Conservation (phyloP, 1,139 yeast species). For the Scheffersomyces cryptocercus region DNA sequence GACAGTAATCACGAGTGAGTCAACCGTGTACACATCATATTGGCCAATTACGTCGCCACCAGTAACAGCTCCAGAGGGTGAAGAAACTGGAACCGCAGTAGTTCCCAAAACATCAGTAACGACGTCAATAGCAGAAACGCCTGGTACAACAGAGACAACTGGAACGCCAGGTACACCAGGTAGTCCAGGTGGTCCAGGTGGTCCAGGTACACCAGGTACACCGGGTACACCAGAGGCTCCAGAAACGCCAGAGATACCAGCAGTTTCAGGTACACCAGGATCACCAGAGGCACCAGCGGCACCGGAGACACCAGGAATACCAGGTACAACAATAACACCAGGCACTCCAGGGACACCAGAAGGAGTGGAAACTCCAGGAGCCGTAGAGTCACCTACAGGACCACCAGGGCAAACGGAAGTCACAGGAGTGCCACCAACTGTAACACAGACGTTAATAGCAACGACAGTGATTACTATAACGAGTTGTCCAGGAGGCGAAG, state of each 20-base stretch:
- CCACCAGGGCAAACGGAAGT: too few relatives aligned
- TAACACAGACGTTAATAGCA: too few relatives aligned
- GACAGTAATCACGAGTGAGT: constrained; percentile 3
- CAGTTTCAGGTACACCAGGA: background rate
- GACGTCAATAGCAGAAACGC: background rate
- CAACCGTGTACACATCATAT: constrained; percentile 13
- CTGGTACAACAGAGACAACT: background rate
- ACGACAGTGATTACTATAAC: constrained; percentile 23
- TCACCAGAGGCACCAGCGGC: background rate
- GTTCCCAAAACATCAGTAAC: background rate
- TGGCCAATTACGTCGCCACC: constrained; percentile 11
- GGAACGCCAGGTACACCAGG: background rate
- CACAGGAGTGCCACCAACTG: too few relatives aligned
- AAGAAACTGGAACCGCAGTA: background rate
- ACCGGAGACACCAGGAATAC: background rate
- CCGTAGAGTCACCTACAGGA: background rate
- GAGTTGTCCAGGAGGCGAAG: constrained; percentile 2
- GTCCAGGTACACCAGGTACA: background rate
- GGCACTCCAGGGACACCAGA: background rate
- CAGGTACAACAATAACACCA: background rate
- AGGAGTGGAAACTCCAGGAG: background rate
- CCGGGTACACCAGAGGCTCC: background rate
- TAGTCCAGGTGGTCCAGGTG: too few relatives aligned
- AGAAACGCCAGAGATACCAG: background rate
- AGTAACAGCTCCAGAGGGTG: background rate